Base-by-base conservation (phyloP, 257 asterid species). In the Plantago elongata region DNA sequence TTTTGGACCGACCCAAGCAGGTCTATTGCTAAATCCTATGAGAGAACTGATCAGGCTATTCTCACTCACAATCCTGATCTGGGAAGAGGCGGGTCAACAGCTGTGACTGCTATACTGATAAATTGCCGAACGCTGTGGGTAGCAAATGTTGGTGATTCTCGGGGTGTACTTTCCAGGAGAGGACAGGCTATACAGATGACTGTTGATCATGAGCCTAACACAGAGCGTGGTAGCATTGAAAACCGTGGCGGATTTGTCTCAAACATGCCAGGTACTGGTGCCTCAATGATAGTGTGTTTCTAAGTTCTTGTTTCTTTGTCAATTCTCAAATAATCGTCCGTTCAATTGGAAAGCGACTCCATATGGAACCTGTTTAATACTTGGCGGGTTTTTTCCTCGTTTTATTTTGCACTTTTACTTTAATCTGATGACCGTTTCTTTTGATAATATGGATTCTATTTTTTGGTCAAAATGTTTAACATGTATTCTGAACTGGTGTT, bases 51-150 rank as follows among this genome's bases (percentile, higher is more conserved):
- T 64, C 83, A 86, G 70, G 92, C 92, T 18, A 88, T 91, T 74
- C 86, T 91, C 63, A 76, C 95, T 13, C 89, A 91, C 77, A 74
- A 46, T 69, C 87, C 95, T 5, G 94, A 91, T 69, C 76, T 91
- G 38, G 98, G 98, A 48, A 73, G 89, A 68, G 98, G 98, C 45
- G 98, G 98, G 11, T 91, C 98, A 30, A 91, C 98, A 56, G 98
- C 98, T 3, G 98, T 91, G 16, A 91, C 94, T 11, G 98, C 95
- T 3, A 82, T 91, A 69, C 82, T 91, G 16, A 72, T 88, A 62
- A 75, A 88, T 47, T 67, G 79, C 40, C 69, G 77, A 50, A 73
- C 64, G 54, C 55, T 91, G 57, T 91, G 95, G 98, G 90, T 91
- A 40, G 95, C 98, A 57, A 91, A 91, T 70, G 89, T 91, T 42